Conservation (phyloP, 768 basidiomycete species). For the Gymnopilus dilepis region DNA sequence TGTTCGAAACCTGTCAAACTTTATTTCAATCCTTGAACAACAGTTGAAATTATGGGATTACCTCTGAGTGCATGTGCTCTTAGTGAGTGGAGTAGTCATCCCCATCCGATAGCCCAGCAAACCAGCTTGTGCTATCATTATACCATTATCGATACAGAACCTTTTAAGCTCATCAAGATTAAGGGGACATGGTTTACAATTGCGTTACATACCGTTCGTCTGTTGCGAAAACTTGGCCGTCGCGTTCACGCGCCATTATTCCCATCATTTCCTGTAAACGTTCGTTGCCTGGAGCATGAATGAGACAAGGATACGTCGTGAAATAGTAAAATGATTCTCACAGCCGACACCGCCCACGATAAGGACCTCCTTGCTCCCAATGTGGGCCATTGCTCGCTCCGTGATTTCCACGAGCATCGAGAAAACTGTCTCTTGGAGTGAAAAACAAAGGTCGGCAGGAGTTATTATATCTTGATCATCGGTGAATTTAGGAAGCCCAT, state of each 20-base stretch:
- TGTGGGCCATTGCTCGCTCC: conserved; percentile 98
- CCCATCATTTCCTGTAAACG: conserved; percentile 99
- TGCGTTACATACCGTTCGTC: conserved; percentile 78
- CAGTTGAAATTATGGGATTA: conserved; percentile 31
- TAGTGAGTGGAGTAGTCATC: conserved; percentile 69
- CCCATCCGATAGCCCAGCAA: conserved; percentile 93
- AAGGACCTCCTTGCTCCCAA: conserved; percentile 92
- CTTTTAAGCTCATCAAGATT: conserved; percentile 43
- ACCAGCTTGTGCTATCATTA: conserved; percentile 99
- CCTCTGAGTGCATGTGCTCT: conserved; percentile 95
- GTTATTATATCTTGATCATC: conserved; percentile 78
- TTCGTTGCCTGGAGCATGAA: conserved; percentile 70
- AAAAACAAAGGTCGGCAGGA: conserved; percentile 95
- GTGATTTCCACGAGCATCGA: conserved; percentile 99
- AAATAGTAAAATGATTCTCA: conserved; percentile 46
- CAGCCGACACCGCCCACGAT: conserved; percentile 99
- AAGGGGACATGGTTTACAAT: neutral
- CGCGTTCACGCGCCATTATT: conserved; percentile 91
- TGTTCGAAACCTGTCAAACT: conserved; percentile 79
- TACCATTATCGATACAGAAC: conserved; percentile 99
- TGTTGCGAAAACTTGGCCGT: conserved; percentile 90
- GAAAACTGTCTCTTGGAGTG: conserved; percentile 95
- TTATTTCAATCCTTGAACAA: neutral
- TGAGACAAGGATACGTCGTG: neutral
- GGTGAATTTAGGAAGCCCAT: conserved; percentile 40